phyloP scores from a whole-genome alignment of 345 rosid species.

The Camelina laxa region DNA sequence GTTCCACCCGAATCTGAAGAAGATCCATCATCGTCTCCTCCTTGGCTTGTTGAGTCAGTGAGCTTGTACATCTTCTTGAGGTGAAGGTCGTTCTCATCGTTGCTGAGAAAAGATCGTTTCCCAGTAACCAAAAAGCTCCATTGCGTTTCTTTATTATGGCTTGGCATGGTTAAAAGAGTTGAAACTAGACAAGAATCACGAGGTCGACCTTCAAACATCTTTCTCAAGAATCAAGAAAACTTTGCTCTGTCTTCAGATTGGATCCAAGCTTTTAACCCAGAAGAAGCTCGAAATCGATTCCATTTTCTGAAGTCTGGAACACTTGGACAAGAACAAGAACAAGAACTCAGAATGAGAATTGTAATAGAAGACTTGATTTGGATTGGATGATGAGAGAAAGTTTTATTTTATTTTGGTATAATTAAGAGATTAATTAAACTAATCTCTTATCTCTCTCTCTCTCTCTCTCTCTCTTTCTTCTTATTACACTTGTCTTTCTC shows the following conservation, averaged over 20 bases:
- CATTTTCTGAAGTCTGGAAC: conserved; percentile 18
- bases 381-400: conserved; percentile 17
- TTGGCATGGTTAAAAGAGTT: conserved; percentile 40
- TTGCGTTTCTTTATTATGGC: conserved; percentile 31
- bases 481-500: conserved; percentile 8
- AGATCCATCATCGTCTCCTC: conserved; percentile 36
- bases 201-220: conserved; percentile 42
- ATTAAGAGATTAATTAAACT: conserved; percentile 1
- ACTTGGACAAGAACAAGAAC: neutral
- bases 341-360: conserved; percentile 4
- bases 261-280: conserved; percentile 22
- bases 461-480: neutral
- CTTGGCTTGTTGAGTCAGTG: neutral
- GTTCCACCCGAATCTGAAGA: conserved; percentile 43
- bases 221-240: conserved; percentile 14
- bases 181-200: conserved; percentile 48
- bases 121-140: conserved; percentile 36
- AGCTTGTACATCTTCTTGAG: conserved; percentile 36
- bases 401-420: neutral
- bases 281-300: conserved; percentile 21
- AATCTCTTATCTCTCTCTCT: neutral
- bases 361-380: neutral
- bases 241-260: conserved; percentile 27
- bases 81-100: conserved; percentile 29
- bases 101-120: conserved; percentile 39